These are phyloP conservation scores for Coniochaeta ligniaria DNA, from an alignment of 2,329 filamentous ascomycete genomes.

Conservation along the genomic window DNA sequence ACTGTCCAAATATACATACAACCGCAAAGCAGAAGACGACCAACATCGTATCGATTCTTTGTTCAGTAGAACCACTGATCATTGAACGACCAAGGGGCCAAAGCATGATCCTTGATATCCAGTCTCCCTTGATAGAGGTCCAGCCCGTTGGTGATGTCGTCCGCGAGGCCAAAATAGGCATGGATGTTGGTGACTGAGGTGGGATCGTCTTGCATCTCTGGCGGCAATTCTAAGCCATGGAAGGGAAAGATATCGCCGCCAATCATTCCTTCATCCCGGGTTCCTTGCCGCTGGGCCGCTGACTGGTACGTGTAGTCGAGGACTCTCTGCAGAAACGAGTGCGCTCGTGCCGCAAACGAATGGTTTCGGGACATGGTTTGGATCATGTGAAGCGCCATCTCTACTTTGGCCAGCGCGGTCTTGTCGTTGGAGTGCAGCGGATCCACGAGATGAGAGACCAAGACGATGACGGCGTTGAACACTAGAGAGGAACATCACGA, in stretches of 20 bases:
- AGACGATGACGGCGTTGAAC: conserved; percentile 7
- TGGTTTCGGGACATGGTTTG: conserved; percentile 6
- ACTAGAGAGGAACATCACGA: background rate
- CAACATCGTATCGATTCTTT: background rate
- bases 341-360: conserved; percentile 4
- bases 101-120: background rate
- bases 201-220: background rate
- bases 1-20: no score
- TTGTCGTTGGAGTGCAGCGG: conserved; percentile 4
- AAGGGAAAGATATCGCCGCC: background rate
- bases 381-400: conserved; percentile 7
- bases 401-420: conserved; percentile 3
- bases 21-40: background rate
- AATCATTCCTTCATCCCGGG: background rate
- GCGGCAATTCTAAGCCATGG: background rate
- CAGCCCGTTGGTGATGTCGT: background rate
- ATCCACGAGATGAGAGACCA: conserved; percentile 6
- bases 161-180: background rate
- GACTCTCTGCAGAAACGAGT: conserved; percentile 3
- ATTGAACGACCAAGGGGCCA: background rate
- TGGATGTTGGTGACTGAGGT: background rate
- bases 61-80: background rate
- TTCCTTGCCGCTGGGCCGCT: background rate
- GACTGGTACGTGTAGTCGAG: background rate
- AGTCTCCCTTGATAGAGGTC: background rate